These are phyloP conservation scores for Tanozyma kutaoensis DNA, from an alignment of 805 yeast genomes.

Conservation along the genomic window DNA sequence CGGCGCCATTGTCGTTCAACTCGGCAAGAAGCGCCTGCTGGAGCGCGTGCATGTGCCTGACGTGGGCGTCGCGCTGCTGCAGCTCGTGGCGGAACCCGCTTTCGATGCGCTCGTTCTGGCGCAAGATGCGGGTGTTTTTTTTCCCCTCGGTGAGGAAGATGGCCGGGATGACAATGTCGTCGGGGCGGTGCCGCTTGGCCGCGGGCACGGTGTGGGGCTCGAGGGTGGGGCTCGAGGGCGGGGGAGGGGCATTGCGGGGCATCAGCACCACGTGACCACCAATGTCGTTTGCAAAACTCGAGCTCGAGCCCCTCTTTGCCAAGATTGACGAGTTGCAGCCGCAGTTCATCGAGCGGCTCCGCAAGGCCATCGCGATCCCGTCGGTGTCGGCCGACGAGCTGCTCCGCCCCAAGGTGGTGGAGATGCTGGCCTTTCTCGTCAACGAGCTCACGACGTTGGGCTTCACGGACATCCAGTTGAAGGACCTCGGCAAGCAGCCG, in stretches of 20 bases:
- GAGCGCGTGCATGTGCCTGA: conserved; percentile 3
- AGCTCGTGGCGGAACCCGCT: no score
- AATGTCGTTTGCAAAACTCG: conserved; percentile 27
- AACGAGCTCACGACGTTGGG: conserved; percentile 60
- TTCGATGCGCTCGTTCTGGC: conserved; percentile 8
- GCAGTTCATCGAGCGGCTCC: conserved; percentile 54
- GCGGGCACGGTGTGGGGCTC: not conserved
- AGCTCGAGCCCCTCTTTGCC: conserved; percentile 33
- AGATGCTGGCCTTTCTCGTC: conserved; percentile 76
- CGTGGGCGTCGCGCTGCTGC: conserved; percentile 6
- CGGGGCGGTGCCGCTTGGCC: conserved; percentile 1
- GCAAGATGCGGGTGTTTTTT: conserved; percentile 8
- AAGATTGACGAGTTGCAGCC: conserved; percentile 70
- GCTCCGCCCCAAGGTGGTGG: conserved; percentile 78
- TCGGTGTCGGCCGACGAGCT: conserved; percentile 89
- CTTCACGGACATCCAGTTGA: conserved; percentile 69
- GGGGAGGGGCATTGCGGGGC: not conserved
- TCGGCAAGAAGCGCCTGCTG: conserved; percentile 10
- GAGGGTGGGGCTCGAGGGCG: not conserved
- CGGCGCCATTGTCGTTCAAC: conserved; percentile 19
- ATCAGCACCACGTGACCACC: conserved; percentile 1
- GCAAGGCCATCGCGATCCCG: conserved; percentile 84
- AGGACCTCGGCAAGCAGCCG: conserved; percentile 80
- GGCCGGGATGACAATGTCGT: conserved; percentile 12
- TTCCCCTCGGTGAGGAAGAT: conserved; percentile 16